Evolutionary conservation across 805 yeast genomes (phyloP).

Genomic region (Wickerhamomyces silvicola): DNA sequence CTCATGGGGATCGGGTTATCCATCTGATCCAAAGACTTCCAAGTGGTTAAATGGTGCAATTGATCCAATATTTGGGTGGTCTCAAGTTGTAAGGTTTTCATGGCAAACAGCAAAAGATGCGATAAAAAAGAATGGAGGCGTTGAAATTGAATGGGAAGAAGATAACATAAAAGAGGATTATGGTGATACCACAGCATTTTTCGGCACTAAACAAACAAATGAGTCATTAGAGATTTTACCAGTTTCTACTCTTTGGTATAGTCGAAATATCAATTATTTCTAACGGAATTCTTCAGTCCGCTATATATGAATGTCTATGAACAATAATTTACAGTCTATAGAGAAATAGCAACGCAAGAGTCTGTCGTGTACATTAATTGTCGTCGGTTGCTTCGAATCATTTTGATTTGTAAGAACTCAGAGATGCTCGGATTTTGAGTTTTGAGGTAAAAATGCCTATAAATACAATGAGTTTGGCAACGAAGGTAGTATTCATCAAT

Average conservation of each 20-base stretch:
- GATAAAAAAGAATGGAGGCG: slow-evolving; percentile 45
- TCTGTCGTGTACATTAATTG: too few relatives aligned
- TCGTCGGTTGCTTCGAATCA: too few relatives aligned
- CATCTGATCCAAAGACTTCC: slow-evolving; percentile 85
- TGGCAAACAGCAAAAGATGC: slow-evolving; percentile 92
- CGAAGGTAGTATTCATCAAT: too few relatives aligned
- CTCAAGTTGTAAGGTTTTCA: slow-evolving; percentile 65
- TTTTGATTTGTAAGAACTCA: too few relatives aligned
- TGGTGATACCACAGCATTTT: slow-evolving; percentile 16
- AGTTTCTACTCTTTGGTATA: slow-evolving; percentile 24
- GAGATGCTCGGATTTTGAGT: too few relatives aligned
- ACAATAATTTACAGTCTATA: too few relatives aligned
- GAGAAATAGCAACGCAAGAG: too few relatives aligned
- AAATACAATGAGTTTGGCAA: too few relatives aligned
- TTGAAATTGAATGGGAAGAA: slow-evolving; percentile 55
- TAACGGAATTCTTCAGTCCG: not conserved
- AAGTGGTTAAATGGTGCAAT: slow-evolving; percentile 60
- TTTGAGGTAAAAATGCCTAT: too few relatives aligned
- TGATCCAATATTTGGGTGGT: slow-evolving; percentile 85
- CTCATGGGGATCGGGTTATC: slow-evolving; percentile 85
- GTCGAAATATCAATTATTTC: slow-evolving; percentile 14
- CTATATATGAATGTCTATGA: not conserved
- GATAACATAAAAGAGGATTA: slow-evolving; percentile 27
- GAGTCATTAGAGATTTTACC: slow-evolving; percentile 12
- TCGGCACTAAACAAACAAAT: slow-evolving; percentile 2